Conservation (phyloP, 768 basidiomycete species). For the Candolleomyces eurysporus region DNA sequence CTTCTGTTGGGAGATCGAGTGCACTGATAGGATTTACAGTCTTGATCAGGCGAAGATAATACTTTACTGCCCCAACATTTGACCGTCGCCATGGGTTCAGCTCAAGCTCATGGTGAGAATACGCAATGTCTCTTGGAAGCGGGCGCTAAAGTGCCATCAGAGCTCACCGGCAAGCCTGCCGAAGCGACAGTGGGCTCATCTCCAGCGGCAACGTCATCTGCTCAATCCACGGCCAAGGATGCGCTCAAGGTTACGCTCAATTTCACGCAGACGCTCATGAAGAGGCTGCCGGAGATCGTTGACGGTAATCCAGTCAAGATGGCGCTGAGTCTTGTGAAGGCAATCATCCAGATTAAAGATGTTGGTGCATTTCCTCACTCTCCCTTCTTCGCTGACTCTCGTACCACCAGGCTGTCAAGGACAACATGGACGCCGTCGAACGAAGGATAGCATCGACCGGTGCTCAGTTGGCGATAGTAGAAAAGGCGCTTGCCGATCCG, state of each 20-base stretch:
- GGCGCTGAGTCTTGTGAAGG: background rate
- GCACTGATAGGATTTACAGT: too few relatives aligned
- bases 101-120: too few relatives aligned
- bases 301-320: conserved; percentile 4
- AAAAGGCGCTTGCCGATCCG: background rate
- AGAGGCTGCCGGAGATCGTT: background rate
- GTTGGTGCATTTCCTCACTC: background rate
- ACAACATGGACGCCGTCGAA: background rate
- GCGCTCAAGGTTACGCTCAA: background rate
- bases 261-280: background rate
- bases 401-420: background rate
- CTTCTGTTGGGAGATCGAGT: too few relatives aligned
- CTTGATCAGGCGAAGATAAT: too few relatives aligned
- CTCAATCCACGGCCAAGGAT: too few relatives aligned
- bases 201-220: too few relatives aligned
- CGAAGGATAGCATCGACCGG: background rate
- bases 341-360: background rate
- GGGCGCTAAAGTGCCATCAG: too few relatives aligned
- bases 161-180: too few relatives aligned
- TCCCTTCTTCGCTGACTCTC: background rate
- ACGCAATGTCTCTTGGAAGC: too few relatives aligned
- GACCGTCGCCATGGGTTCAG: too few relatives aligned
- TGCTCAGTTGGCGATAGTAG: background rate
- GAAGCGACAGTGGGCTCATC: too few relatives aligned
- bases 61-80: too few relatives aligned